These are phyloP conservation scores for Sugiyamaella japonica DNA, from an alignment of 1,139 yeast species.

Conservation along the genomic window DNA sequence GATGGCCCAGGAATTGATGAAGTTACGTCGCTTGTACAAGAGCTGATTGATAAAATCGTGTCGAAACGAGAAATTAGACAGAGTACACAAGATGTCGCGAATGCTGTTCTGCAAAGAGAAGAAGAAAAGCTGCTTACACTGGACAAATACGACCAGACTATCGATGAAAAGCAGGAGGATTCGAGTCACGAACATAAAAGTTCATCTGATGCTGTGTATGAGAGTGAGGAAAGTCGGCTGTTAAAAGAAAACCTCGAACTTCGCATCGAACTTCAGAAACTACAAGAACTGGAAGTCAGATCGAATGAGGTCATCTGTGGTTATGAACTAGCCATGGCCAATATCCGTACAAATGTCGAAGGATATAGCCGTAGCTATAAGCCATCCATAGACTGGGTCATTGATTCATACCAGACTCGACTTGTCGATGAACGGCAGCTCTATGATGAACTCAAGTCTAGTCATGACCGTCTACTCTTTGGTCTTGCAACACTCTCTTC, in stretches of 20 bases:
- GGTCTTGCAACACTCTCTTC: slow-evolving; percentile 22
- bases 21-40: slow-evolving; percentile 28
- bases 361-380: slow-evolving; percentile 28
- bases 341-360: slow-evolving; percentile 25
- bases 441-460: slow-evolving; percentile 24
- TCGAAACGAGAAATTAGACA: slow-evolving; percentile 24
- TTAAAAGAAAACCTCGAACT: slow-evolving; percentile 30
- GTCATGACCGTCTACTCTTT: slow-evolving; percentile 26
- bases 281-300: slow-evolving; percentile 30
- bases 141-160: slow-evolving; percentile 15
- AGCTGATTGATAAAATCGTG: slow-evolving; percentile 23
- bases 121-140: slow-evolving; percentile 23
- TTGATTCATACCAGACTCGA: slow-evolving; percentile 29
- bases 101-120: slow-evolving; percentile 24
- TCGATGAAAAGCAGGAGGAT: not conserved
- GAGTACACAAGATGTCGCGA: slow-evolving; percentile 22
- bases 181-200: not conserved
- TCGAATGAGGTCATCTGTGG: slow-evolving; percentile 27
- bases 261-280: slow-evolving; percentile 32
- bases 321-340: slow-evolving; percentile 29
- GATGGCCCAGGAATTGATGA: slow-evolving; percentile 17
- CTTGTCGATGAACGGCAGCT: slow-evolving; percentile 27
- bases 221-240: slow-evolving; percentile 14
- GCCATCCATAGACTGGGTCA: slow-evolving; percentile 25
- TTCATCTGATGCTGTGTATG: not conserved